Percentiles rank a stretch among this genome's conserved stretches.
Evolutionary conservation across 805 yeast species (phyloP).

Genomic region (Saturnispora halmiae): DNA sequence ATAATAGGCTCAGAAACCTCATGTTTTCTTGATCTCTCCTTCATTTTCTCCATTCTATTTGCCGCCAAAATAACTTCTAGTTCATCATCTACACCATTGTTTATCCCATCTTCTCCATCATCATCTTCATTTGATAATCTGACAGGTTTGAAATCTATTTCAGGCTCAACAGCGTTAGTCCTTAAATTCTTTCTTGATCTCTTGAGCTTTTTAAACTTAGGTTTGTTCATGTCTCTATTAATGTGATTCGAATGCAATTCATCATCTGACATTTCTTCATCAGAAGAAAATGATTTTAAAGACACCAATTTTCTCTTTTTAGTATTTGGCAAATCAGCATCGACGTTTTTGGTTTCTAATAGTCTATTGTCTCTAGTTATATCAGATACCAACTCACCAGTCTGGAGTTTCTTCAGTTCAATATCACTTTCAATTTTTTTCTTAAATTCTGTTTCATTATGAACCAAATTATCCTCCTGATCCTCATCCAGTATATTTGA

Average conservation of each 20-base stretch:
- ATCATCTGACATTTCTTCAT: conserved; percentile 12
- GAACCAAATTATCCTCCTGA: conserved; percentile 36
- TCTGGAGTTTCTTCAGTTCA: conserved; percentile 26
- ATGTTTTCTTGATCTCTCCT: background rate
- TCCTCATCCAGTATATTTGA: conserved; percentile 13
- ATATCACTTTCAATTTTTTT: conserved; percentile 17
- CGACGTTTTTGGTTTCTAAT: conserved; percentile 15
- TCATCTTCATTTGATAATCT: conserved; percentile 22
- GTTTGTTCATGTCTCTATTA: conserved; percentile 11
- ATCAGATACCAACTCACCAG: conserved; percentile 15
- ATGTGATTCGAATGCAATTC: background rate
- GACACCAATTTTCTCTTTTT: conserved; percentile 15
- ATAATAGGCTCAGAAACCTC: conserved; percentile 2
- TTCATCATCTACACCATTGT: conserved; percentile 16
- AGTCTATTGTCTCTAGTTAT: conserved; percentile 20
- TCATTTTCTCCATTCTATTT: conserved; percentile 18
- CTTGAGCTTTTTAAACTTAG: conserved; percentile 21
- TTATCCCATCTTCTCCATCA: conserved; percentile 23
- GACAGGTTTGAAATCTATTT: conserved; percentile 21
- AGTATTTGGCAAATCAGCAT: background rate
- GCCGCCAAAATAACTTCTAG: conserved; percentile 23
- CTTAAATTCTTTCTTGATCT: conserved; percentile 15
- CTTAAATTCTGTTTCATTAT: conserved; percentile 21
- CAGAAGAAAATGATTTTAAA: conserved; percentile 13
- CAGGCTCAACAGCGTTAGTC: conserved; percentile 11